A percentile compares a stretch with the other conserved stretches of the same genome.
These are phyloP conservation scores for Globisporangium barbulae DNA, from an alignment of 352 stramenopile species.

Conservation along the genomic window DNA sequence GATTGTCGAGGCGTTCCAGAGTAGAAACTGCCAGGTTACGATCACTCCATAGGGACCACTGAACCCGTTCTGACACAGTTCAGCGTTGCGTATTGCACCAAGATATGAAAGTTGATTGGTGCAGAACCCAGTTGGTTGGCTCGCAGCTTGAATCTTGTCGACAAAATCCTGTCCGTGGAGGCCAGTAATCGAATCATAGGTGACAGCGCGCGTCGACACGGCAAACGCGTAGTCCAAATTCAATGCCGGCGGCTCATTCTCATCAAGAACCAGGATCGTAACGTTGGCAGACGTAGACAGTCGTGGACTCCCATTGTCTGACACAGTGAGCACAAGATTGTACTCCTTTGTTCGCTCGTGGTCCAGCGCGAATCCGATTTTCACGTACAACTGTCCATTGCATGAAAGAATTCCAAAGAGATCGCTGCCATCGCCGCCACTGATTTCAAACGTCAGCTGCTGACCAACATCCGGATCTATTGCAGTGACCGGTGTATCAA, in stretches of 20 bases:
- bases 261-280: constrained; percentile 28
- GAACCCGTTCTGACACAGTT: neutral
- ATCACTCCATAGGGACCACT: neutral
- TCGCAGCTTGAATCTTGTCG: constrained; percentile 3
- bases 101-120: neutral
- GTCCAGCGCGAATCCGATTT: constrained; percentile 31
- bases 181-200: neutral
- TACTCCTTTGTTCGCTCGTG: constrained; percentile 27
- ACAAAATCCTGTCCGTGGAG: constrained; percentile 4
- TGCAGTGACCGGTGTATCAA: constrained; percentile 23
- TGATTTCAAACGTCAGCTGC: constrained; percentile 23
- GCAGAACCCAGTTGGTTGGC: neutral
- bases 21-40: constrained; percentile 12
- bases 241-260: constrained; percentile 43
- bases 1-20: constrained; percentile 8
- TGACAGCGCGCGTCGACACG: neutral
- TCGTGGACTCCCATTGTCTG: constrained; percentile 35
- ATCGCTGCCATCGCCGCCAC: constrained; percentile 19
- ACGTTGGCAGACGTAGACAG: constrained; percentile 26
- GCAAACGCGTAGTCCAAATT: constrained; percentile 23
- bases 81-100: neutral
- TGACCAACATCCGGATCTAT: constrained; percentile 30
- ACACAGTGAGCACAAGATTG: constrained; percentile 28
- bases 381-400: constrained; percentile 50
- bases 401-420: constrained; percentile 47